These are phyloP conservation scores for Paramecium biaurelia DNA, from an alignment of 73 alveolate species.

Conservation along the genomic window DNA sequence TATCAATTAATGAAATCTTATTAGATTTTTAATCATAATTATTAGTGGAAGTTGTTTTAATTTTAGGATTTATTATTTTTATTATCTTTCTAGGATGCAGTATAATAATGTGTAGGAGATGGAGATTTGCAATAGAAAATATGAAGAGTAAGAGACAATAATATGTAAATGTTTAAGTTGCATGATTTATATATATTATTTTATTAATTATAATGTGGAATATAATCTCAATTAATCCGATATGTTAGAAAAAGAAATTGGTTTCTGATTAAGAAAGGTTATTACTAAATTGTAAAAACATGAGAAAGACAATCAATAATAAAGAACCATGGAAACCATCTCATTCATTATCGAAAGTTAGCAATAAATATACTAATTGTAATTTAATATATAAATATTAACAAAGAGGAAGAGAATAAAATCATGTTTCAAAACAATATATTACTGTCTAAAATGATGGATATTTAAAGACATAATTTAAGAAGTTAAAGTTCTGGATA, in stretches of 20 bases:
- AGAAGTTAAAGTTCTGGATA: not conserved
- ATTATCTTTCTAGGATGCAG: not conserved
- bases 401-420: constrained; percentile 20
- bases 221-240: constrained; percentile 36
- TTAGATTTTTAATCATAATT: not conserved
- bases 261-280: constrained; percentile 8
- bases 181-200: not conserved
- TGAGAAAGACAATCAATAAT: constrained; percentile 16
- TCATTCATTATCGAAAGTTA: constrained; percentile 18
- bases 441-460: constrained; percentile 9
- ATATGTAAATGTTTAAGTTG: not conserved
- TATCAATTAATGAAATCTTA: not conserved
- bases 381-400: not conserved
- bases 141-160: not conserved
- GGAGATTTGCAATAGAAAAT: not conserved
- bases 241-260: constrained; percentile 24
- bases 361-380: constrained; percentile 26
- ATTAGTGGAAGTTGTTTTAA: not conserved
- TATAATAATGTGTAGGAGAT: not conserved
- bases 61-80: not conserved
- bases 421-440: not conserved
- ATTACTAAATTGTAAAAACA: not conserved
- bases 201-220: constrained; percentile 30
- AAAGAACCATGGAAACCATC: constrained; percentile 33
- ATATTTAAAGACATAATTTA: not conserved